A percentile compares a stretch with the other conserved stretches of the same genome.
Conservation (phyloP, 1,284 basidiomycete species). For the Ustilago cynodontis region DNA sequence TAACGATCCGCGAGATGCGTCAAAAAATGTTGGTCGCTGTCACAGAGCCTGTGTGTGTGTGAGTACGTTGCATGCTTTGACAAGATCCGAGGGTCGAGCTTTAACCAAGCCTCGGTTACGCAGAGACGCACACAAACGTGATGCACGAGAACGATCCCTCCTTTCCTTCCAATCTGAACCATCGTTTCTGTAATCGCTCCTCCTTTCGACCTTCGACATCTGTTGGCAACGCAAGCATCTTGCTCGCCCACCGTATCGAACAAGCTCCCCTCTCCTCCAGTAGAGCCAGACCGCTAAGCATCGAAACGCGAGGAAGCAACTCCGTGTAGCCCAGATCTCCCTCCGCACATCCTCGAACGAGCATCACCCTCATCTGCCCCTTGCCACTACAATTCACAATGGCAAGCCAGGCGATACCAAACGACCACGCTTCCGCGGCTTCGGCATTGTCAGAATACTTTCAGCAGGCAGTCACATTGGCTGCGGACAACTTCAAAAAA, state of each 20-base stretch:
- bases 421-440: constrained; percentile 16
- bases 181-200: background rate
- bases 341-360: background rate
- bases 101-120: background rate
- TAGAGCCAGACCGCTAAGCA: background rate
- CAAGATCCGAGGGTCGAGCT: background rate
- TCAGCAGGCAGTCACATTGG: constrained; percentile 18
- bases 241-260: background rate
- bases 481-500: constrained; percentile 61
- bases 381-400: constrained; percentile 5
- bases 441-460: constrained; percentile 32
- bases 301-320: background rate
- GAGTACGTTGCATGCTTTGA: background rate
- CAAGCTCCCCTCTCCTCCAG: background rate
- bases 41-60: constrained; percentile 1
- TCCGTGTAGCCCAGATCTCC: background rate
- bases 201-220: background rate
- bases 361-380: background rate
- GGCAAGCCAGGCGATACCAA: constrained; percentile 23
- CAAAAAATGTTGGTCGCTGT: background rate
- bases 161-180: background rate
- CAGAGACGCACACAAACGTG: background rate
- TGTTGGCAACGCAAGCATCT: background rate
- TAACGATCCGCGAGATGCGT: constrained; percentile 13
- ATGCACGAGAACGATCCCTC: background rate